Percentiles rank a stretch among this genome's conserved stretches.
These are phyloP conservation scores for Amphichorda felina DNA, from an alignment of 2,329 filamentous ascomycete species.

Conservation along the genomic window DNA sequence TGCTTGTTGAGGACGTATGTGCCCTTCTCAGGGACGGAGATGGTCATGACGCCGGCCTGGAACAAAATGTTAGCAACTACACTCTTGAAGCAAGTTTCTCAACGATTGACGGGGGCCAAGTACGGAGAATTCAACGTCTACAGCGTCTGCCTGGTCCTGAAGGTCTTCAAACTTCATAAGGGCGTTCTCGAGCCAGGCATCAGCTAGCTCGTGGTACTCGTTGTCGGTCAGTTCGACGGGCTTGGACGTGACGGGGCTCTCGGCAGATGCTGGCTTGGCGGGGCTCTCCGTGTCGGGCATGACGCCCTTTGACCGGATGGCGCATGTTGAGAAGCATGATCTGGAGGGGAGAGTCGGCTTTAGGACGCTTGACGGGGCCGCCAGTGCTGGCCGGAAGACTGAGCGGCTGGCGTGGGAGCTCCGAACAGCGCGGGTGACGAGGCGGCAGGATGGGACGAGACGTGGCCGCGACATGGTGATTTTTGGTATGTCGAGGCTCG, in stretches of 20 bases:
- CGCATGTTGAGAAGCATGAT: slow-evolving; percentile 15
- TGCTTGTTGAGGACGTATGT: slow-evolving; percentile 98
- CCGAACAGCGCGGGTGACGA: slow-evolving; percentile 20
- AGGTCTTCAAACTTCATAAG: slow-evolving; percentile 55
- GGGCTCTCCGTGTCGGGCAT: slow-evolving; percentile 49
- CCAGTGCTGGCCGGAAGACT: slow-evolving; percentile 7
- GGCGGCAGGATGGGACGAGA: slow-evolving; percentile 21
- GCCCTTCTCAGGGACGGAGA: slow-evolving; percentile 57
- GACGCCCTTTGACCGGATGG: slow-evolving; percentile 26
- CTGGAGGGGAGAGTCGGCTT: slow-evolving; percentile 2
- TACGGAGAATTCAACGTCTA: slow-evolving; percentile 87
- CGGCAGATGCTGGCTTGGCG: slow-evolving; percentile 11
- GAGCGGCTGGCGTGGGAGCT: slow-evolving; percentile 11
- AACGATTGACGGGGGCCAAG: slow-evolving; percentile 16
- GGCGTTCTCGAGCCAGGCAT: slow-evolving; percentile 56
- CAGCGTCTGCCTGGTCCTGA: slow-evolving; percentile 59
- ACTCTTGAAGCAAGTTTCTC: neutral
- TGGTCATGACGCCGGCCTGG: slow-evolving; percentile 75
- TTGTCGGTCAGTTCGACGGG: slow-evolving; percentile 54
- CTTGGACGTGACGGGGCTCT: slow-evolving; percentile 19
- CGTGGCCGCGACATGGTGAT: slow-evolving; percentile 1
- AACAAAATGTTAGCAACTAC: slow-evolving; percentile 2
- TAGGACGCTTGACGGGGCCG: neutral
- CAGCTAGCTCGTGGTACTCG: slow-evolving; percentile 68
- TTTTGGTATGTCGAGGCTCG: too few species aligned